Conservation (phyloP, 768 basidiomycete species). For the Mycena indigotica region DNA sequence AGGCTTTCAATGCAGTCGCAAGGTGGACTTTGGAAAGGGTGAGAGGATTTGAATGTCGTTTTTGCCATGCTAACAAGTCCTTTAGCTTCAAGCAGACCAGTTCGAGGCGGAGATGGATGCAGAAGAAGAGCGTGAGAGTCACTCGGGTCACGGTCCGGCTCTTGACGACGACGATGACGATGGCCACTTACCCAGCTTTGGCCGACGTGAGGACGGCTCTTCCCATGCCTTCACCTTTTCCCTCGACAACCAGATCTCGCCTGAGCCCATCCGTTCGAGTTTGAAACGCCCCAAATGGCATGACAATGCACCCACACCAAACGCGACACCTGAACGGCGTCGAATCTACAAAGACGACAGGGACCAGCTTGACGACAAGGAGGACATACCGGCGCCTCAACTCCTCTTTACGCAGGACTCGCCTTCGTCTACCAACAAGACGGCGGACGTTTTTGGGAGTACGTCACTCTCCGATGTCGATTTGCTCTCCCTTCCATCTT, state of each 20-base stretch:
- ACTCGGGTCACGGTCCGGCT: background rate
- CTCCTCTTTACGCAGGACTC: too few species aligned
- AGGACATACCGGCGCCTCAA: too few species aligned
- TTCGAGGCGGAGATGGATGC: background rate
- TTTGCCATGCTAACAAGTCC: background rate
- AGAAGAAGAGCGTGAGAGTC: background rate
- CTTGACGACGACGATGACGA: background rate
- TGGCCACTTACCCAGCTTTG: background rate
- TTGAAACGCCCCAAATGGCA: background rate
- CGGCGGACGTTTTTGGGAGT: background rate
- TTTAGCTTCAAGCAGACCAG: background rate
- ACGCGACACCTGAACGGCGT: background rate
- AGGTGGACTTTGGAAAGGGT: constrained; percentile 8
- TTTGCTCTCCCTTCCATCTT: background rate
- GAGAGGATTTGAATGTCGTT: background rate
- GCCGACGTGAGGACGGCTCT: too few species aligned
- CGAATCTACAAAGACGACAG: background rate
- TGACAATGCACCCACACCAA: background rate
- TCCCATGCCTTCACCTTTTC: too few species aligned
- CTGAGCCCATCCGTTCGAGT: background rate
- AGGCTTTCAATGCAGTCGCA: constrained; percentile 1
- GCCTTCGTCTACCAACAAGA: too few species aligned
- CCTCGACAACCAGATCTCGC: too few species aligned
- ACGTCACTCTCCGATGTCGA: too few species aligned
- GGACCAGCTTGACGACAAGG: too few species aligned